phyloP scores from a whole-genome alignment of 805 yeast genomes.

The Wickerhamiella siamensis region DNA sequence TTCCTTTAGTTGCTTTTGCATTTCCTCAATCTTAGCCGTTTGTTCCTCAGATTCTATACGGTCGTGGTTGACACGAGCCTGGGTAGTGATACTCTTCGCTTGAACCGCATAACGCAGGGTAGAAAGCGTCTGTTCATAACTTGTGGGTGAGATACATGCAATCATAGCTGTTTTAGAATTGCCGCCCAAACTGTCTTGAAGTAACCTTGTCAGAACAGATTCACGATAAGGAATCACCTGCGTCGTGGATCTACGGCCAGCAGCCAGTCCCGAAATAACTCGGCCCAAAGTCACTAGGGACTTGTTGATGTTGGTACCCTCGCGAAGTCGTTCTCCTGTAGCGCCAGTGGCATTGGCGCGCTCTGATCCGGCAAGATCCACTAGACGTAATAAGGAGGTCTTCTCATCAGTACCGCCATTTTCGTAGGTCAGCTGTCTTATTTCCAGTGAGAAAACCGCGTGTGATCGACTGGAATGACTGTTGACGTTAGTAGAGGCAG shows the following conservation, averaged over 20 bases:
- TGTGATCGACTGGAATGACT: conserved; percentile 65
- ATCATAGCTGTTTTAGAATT: conserved; percentile 77
- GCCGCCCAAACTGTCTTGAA: conserved; percentile 68
- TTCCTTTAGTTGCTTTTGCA: conserved; percentile 28
- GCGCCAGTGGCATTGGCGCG: conserved; percentile 50
- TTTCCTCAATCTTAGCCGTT: conserved; percentile 25
- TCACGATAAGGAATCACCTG: conserved; percentile 55
- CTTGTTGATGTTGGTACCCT: conserved; percentile 65
- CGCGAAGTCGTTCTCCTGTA: conserved; percentile 43
- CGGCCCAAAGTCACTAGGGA: conserved; percentile 68
- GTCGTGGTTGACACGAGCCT: conserved; percentile 40
- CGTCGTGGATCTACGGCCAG: conserved; percentile 13
- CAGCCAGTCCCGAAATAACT: conserved; percentile 40
- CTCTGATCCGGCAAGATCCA: conserved; percentile 78
- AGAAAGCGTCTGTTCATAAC: conserved; percentile 61
- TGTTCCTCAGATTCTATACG: conserved; percentile 27
- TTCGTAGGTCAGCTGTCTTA: conserved; percentile 38
- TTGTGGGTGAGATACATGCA: conserved; percentile 74
- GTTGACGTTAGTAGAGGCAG: conserved; percentile 64
- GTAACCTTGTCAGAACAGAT: conserved; percentile 57
- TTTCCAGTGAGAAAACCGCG: conserved; percentile 52
- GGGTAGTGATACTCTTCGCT: conserved; percentile 53
- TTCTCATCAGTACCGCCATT: conserved; percentile 31
- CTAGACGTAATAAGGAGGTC: conserved; percentile 48
- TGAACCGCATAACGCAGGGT: conserved; percentile 67